These are phyloP conservation scores for Claviceps monticola DNA, from an alignment of 2,329 filamentous ascomycete species.

Conservation along the genomic window DNA sequence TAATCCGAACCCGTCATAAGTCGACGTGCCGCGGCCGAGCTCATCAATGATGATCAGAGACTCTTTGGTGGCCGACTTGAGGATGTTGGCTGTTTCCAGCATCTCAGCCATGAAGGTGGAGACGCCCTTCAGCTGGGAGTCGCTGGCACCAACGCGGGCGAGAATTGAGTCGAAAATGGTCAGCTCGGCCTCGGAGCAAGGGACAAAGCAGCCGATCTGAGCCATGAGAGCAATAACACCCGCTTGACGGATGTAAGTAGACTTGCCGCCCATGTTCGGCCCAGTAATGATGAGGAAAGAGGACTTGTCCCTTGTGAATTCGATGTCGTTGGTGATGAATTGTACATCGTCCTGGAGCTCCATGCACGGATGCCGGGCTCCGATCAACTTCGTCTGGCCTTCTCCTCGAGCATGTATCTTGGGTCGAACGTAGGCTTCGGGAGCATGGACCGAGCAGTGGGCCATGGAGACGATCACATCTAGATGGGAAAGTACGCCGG, in stretches of 20 bases:
- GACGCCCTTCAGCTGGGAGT: slow-evolving; percentile 93
- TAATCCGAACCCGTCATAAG: slow-evolving; percentile 96
- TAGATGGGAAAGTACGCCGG: slow-evolving; percentile 71
- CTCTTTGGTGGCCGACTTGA: slow-evolving; percentile 90
- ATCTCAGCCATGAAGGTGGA: slow-evolving; percentile 99
- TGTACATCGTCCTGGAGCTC: slow-evolving; percentile 98
- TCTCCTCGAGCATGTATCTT: slow-evolving; percentile 80
- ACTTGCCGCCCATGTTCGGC: slow-evolving; percentile 98
- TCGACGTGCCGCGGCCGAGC: slow-evolving; percentile 88
- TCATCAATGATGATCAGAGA: slow-evolving; percentile 98
- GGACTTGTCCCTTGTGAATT: slow-evolving; percentile 60
- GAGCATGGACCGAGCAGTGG: slow-evolving; percentile 85
- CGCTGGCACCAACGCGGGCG: slow-evolving; percentile 86
- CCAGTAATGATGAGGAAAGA: slow-evolving; percentile 95
- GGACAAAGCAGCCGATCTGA: slow-evolving; percentile 91
- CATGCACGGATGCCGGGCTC: slow-evolving; percentile 92
- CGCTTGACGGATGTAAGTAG: slow-evolving; percentile 94
- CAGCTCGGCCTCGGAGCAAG: slow-evolving; percentile 76
- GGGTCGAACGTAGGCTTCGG: slow-evolving; percentile 79
- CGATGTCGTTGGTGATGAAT: slow-evolving; percentile 96
- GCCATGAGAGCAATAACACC: slow-evolving; percentile 96
- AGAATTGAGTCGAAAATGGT: slow-evolving; percentile 96
- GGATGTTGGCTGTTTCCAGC: slow-evolving; percentile 95
- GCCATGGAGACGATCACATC: slow-evolving; percentile 93
- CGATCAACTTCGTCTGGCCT: slow-evolving; percentile 78